Evolutionary conservation across 305 asterid species (phyloP), one percentile per base, ranked within the genome.

Genomic region (Petunia hybrid): DNA sequence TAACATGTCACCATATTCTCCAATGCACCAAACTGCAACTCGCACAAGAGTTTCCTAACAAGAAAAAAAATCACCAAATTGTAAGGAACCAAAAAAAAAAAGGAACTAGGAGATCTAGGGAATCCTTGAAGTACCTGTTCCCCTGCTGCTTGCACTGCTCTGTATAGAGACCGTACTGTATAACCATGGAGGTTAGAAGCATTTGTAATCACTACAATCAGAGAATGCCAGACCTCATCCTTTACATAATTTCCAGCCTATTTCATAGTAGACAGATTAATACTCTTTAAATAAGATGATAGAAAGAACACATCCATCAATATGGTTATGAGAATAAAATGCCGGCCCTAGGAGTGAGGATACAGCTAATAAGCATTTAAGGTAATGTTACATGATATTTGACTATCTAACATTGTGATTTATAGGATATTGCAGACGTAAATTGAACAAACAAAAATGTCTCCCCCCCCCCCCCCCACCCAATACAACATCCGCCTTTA

Each of bases 11-110:
- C 97, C 99, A 81, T 92, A 96, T 89, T 96, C 99, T 83, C 99
- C 99, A 41, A 94, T 90, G 90, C 98, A 96, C 99, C 99, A 96
- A 84, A 96, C 97, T 57, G 96, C 93, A 86, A 94, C 98, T 84
- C 97, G 91, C 82, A 93, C 91, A 82, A 96, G 99, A 82, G 90
- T 89, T 91, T 93, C 98, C 99, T 96, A 82, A 76, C 71, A 78
- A 83, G 85, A 79, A 81, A 56, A 86, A 70, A 77, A 81, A 51
- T 64, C 22, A 78, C 65, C 55, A 53, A 40, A 13, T 79, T 31
- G 51, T 68, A 70, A 45, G 65, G 8, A 71, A 71, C 62, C 69
- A 10, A 48, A 36, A 14, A 6, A 5, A 4, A 46, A 65, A 73
- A 40, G 46, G 51, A 74, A 53, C 45, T 14, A 14, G 65, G 79